Evolutionary conservation across 2,329 filamentous ascomycete species (phyloP).

Genomic region (Lachnellula suecica): DNA sequence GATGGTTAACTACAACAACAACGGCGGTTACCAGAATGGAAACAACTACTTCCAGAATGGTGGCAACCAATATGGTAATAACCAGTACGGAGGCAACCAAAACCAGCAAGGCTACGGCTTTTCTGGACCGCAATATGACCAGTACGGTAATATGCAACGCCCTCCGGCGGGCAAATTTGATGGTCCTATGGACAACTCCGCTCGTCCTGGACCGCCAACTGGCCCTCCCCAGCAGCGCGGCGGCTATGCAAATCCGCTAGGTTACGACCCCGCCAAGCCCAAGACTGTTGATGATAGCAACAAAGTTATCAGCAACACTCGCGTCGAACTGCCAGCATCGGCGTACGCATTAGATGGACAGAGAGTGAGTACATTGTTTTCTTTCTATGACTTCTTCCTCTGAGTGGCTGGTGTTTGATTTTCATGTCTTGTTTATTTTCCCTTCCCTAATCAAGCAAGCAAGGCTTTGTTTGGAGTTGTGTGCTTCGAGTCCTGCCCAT

Average conservation of each 20-base stretch:
- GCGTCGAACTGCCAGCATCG: neutral
- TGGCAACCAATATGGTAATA: neutral
- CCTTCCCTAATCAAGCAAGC: neutral
- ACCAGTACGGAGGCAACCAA: neutral
- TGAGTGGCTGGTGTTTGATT: neutral
- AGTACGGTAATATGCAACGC: neutral
- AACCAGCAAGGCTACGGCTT: neutral
- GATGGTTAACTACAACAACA: neutral
- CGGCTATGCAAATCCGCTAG: constrained; percentile 28
- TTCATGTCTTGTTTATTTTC: neutral
- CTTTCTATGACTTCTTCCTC: neutral
- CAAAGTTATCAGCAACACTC: constrained; percentile 26
- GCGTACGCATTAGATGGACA: neutral
- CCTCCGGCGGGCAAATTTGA: neutral
- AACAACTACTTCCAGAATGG: neutral
- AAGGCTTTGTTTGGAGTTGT: neutral
- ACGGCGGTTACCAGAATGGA: neutral
- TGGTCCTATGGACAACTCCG: neutral
- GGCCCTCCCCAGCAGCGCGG: neutral
- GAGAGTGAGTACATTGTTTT: neutral
- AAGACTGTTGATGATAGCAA: constrained; percentile 13
- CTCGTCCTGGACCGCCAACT: neutral
- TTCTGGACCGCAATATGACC: neutral
- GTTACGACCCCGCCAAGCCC: constrained; percentile 41
- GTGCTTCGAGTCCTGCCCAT: too few relatives aligned